phyloP scores from a whole-genome alignment of 805 yeast genomes.

The Maudiozyma turicensis region DNA sequence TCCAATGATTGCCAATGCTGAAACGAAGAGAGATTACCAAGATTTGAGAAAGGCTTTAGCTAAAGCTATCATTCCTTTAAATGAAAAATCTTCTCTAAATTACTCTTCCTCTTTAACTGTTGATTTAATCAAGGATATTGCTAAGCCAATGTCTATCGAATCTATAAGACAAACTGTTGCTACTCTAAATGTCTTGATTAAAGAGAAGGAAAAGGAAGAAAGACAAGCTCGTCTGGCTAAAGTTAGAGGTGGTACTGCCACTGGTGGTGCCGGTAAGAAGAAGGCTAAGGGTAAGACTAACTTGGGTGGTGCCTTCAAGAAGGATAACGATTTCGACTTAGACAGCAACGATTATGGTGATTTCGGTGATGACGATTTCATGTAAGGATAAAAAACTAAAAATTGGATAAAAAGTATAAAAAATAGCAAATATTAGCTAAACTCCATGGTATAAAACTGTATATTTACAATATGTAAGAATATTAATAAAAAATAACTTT shows the following conservation, averaged over 20 bases:
- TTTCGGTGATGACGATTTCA: slow-evolving; percentile 73
- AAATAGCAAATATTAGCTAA: too few relatives aligned
- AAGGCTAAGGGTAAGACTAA: slow-evolving; percentile 78
- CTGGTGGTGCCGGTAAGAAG: slow-evolving; percentile 93
- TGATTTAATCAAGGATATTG: slow-evolving; percentile 76
- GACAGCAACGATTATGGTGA: slow-evolving; percentile 45
- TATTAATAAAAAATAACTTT: too few relatives aligned
- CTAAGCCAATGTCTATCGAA: slow-evolving; percentile 73
- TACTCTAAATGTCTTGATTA: slow-evolving; percentile 69
- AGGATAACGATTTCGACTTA: slow-evolving; percentile 51
- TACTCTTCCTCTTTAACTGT: slow-evolving; percentile 71
- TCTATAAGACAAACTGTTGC: slow-evolving; percentile 77
- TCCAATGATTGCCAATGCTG: slow-evolving; percentile 71
- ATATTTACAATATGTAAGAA: too few relatives aligned
- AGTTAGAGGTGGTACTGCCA: slow-evolving; percentile 69
- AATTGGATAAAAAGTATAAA: background rate
- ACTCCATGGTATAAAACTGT: too few relatives aligned
- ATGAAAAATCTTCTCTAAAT: slow-evolving; percentile 52
- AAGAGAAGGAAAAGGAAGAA: slow-evolving; percentile 82
- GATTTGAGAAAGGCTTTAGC: slow-evolving; percentile 65
- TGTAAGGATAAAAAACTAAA: slow-evolving; percentile 34
- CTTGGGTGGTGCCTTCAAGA: slow-evolving; percentile 52
- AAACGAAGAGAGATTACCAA: slow-evolving; percentile 68
- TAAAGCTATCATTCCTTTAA: slow-evolving; percentile 49
- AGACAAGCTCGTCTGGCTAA: slow-evolving; percentile 77